A percentile compares a stretch with the other conserved stretches of the same genome.
These are phyloP conservation scores for Oryza punctata DNA, from an alignment of 176 grass and related monocot genomes.

Conservation along the genomic window DNA sequence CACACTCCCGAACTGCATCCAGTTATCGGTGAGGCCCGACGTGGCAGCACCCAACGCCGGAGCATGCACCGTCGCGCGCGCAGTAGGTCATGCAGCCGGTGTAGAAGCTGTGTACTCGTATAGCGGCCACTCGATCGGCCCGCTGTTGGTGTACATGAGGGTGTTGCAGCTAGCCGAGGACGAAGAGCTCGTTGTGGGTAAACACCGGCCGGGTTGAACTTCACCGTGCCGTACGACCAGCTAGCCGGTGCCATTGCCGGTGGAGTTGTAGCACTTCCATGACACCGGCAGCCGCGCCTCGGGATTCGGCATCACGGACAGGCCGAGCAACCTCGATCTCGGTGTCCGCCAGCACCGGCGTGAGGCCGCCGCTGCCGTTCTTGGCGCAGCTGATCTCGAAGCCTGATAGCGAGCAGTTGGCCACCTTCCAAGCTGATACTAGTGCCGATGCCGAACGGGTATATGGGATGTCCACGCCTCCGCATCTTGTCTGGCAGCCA, in stretches of 20 bases:
- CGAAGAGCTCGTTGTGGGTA: slow-evolving; percentile 1
- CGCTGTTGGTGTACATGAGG: neutral
- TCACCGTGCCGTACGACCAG: neutral
- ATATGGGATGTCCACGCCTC: too few relatives aligned
- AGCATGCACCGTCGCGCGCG: neutral
- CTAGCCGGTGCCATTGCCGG: neutral
- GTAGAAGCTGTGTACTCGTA: neutral
- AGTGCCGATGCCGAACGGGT: too few relatives aligned
- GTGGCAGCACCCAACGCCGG: slow-evolving; percentile 8
- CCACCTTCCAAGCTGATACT: too few relatives aligned
- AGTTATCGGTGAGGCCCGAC: slow-evolving; percentile 14
- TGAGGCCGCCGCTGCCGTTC: neutral
- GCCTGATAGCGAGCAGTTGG: neutral
- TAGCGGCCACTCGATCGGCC: neutral
- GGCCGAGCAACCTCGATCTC: neutral
- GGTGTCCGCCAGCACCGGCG: neutral
- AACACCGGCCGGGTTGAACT: neutral
- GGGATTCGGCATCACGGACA: neutral
- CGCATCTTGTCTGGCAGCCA: too few relatives aligned
- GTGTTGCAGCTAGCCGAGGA: neutral
- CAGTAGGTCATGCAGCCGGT: neutral
- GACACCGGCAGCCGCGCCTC: neutral
- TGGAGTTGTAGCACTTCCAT: neutral
- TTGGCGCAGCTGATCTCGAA: slow-evolving; percentile 33
- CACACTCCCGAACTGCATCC: neutral